Evolutionary conservation across 805 yeast genomes (phyloP).

Genomic region (Wickerhamiella azyma): DNA sequence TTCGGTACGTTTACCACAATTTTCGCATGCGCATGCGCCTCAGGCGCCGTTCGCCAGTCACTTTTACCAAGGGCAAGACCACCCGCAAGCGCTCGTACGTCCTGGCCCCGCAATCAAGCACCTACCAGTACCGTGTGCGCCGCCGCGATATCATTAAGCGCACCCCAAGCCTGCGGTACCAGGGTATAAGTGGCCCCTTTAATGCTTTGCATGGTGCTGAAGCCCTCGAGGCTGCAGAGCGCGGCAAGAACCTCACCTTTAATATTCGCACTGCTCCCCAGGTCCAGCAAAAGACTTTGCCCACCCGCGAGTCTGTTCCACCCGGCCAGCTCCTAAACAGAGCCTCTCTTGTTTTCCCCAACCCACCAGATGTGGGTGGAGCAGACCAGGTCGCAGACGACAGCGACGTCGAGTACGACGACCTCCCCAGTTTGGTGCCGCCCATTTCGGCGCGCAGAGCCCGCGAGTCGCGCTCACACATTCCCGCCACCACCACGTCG

Average conservation of each 20-base stretch:
- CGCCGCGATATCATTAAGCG: constrained; percentile 11
- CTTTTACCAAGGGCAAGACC: constrained; percentile 10
- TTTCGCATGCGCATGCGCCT: constrained; percentile 4
- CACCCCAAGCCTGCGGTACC: neutral
- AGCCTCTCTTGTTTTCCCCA: constrained; percentile 2
- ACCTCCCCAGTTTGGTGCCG: constrained; percentile 4
- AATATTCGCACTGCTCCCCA: neutral
- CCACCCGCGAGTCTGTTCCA: neutral
- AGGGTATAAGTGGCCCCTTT: neutral
- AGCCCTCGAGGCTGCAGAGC: constrained; percentile 2
- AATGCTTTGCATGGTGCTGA: neutral
- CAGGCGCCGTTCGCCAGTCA: neutral
- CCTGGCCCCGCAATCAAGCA: constrained; percentile 16
- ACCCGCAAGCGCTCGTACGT: constrained; percentile 16
- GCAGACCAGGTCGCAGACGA: neutral
- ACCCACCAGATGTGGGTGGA: constrained; percentile 4
- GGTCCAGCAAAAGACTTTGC: neutral
- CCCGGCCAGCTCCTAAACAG: neutral
- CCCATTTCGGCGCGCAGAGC: neutral
- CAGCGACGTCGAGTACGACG: constrained; percentile 1
- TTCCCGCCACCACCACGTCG: neutral
- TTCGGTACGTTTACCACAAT: neutral
- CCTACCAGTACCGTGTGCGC: constrained; percentile 11
- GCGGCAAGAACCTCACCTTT: constrained; percentile 2
- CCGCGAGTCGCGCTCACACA: neutral